Conservation (phyloP, 768 basidiomycete genomes). For the Hericium erinaceus region DNA sequence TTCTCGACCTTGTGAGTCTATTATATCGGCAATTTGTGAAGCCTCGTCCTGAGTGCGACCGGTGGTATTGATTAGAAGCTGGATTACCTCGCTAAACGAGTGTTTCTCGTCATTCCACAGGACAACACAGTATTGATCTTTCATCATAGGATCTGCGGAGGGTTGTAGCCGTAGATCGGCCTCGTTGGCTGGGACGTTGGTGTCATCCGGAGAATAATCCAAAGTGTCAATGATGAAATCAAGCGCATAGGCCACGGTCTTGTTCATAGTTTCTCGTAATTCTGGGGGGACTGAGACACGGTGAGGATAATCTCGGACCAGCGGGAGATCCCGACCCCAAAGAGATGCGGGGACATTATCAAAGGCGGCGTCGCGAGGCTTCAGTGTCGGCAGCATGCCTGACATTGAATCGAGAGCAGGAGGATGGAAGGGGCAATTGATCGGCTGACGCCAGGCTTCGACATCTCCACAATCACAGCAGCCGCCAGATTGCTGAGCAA, state of each 20-base stretch:
- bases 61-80: slow-evolving; percentile 52
- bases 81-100: slow-evolving; percentile 80
- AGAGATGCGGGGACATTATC: slow-evolving; percentile 9
- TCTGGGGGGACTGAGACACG: slow-evolving; percentile 51
- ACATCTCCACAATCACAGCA: slow-evolving; percentile 94
- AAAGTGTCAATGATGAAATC: slow-evolving; percentile 81
- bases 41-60: slow-evolving; percentile 50
- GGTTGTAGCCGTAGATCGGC: slow-evolving; percentile 65
- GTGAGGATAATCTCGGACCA: slow-evolving; percentile 50
- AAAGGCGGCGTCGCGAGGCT: slow-evolving; percentile 17
- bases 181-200: slow-evolving; percentile 54
- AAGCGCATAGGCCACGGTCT: slow-evolving; percentile 66
- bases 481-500: slow-evolving; percentile 84
- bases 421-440: slow-evolving; percentile 72
- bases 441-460: slow-evolving; percentile 71
- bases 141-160: slow-evolving; percentile 69
- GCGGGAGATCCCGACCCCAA: slow-evolving; percentile 41
- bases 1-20: slow-evolving; percentile 77
- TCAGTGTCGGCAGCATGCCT: slow-evolving; percentile 9
- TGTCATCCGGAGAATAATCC: slow-evolving; percentile 75
- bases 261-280: slow-evolving; percentile 63
- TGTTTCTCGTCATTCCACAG: slow-evolving; percentile 99
- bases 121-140: slow-evolving; percentile 72
- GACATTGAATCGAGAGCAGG: slow-evolving; percentile 26
- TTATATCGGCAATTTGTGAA: slow-evolving; percentile 38